phyloP scores from a whole-genome alignment of 73 alveolate genomes.

The Paramecium octaurelia region DNA sequence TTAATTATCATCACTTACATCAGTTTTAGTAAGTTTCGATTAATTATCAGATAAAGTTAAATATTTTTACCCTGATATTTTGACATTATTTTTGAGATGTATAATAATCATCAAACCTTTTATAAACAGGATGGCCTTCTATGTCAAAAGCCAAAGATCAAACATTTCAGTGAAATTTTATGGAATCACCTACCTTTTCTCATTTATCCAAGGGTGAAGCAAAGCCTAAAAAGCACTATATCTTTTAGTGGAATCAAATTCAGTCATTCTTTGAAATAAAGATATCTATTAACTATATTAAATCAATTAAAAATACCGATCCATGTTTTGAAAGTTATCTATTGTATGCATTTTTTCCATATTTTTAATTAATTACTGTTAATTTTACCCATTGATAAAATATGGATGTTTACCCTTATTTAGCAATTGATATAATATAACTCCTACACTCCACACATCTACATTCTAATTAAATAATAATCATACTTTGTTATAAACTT shows the following conservation, averaged over 20 bases:
- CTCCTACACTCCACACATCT: constrained; percentile 77
- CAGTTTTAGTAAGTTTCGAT: background rate
- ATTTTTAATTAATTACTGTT: constrained; percentile 52
- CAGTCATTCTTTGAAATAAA: constrained; percentile 68
- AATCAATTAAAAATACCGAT: background rate
- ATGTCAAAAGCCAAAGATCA: background rate
- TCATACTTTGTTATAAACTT: constrained; percentile 57
- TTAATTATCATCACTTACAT: background rate
- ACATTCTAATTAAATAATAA: constrained; percentile 32
- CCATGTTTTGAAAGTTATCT: background rate
- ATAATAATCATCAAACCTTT: background rate
- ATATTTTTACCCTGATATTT: background rate
- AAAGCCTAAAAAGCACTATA: constrained; percentile 70
- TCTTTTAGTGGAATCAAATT: constrained; percentile 71
- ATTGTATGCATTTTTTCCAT: background rate
- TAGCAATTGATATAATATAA: constrained; percentile 65
- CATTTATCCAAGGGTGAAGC: constrained; percentile 77
- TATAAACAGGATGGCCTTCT: background rate
- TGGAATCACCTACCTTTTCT: constrained; percentile 4
- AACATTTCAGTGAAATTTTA: background rate
- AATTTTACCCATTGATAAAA: constrained; percentile 46
- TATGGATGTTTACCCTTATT: constrained; percentile 67
- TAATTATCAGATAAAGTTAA: background rate
- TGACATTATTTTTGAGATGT: background rate
- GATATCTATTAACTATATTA: constrained; percentile 10